Evolutionary conservation across 768 basidiomycete genomes (phyloP).

Genomic region (Leccinum obscurum): DNA sequence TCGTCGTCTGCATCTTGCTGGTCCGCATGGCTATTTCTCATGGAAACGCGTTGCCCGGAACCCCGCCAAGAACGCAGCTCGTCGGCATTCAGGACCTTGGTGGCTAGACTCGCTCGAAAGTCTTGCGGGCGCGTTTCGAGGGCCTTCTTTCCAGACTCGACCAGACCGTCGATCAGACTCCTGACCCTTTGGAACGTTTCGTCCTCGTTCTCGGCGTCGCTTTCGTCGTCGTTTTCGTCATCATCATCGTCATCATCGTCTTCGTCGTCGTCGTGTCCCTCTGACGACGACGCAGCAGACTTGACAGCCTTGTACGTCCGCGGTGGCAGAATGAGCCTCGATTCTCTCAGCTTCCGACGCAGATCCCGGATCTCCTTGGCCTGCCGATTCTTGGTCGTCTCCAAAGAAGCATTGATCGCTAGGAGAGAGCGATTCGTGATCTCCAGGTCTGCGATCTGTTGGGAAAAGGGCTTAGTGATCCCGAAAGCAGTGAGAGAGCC

Average conservation of each 20-base stretch:
- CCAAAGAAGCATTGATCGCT: constrained; percentile 80
- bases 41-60: constrained; percentile 27
- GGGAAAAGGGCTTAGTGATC: constrained; percentile 4
- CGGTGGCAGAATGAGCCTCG: constrained; percentile 76
- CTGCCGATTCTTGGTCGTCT: constrained; percentile 77
- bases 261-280: constrained; percentile 34
- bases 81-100: constrained; percentile 73
- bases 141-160: constrained; percentile 58
- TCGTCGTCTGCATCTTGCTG: constrained; percentile 32
- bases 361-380: constrained; percentile 85
- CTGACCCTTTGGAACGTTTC: constrained; percentile 63
- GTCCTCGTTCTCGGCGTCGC: constrained; percentile 39
- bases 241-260: constrained; percentile 39
- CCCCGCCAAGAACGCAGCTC: constrained; percentile 65
- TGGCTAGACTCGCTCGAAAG: constrained; percentile 45
- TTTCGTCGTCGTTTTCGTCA: constrained; percentile 41
- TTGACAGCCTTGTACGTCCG: constrained; percentile 56
- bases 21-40: constrained; percentile 13
- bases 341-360: constrained; percentile 78
- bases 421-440: constrained; percentile 87
- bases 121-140: constrained; percentile 60
- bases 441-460: constrained; percentile 87
- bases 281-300: constrained; percentile 40
- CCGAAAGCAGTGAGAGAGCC: neutral
- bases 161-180: constrained; percentile 58